phyloP scores from a whole-genome alignment of 805 yeast genomes.

The Sungouiella blattae region DNA sequence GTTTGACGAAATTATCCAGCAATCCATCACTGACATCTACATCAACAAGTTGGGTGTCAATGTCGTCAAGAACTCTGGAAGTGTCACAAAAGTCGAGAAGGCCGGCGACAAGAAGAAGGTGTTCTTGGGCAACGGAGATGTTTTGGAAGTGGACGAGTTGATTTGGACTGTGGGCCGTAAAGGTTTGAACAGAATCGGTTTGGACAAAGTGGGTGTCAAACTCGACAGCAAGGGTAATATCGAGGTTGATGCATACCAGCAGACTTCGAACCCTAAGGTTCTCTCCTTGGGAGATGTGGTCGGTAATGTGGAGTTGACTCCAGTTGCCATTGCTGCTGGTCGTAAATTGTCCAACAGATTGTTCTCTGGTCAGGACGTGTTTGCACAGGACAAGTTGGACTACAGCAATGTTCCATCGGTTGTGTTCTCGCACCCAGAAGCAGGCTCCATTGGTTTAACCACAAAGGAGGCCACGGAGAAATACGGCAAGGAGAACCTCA shows the following conservation, averaged over 20 bases:
- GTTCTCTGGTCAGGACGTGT: slow-evolving; percentile 71
- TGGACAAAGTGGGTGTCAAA: slow-evolving; percentile 73
- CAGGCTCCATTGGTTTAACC: slow-evolving; percentile 86
- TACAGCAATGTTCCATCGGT: slow-evolving; percentile 87
- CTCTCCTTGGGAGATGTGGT: slow-evolving; percentile 93
- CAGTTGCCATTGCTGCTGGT: slow-evolving; percentile 98
- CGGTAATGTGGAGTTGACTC: slow-evolving; percentile 91
- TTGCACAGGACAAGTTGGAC: slow-evolving; percentile 75
- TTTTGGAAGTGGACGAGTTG: slow-evolving; percentile 64
- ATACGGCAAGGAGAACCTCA: slow-evolving; percentile 77
- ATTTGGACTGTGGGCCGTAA: slow-evolving; percentile 95
- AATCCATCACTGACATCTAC: slow-evolving; percentile 76
- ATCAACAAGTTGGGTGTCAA: slow-evolving; percentile 71
- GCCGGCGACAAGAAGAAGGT: slow-evolving; percentile 36
- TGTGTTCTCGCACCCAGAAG: slow-evolving; percentile 98
- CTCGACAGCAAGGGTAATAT: slow-evolving; percentile 59
- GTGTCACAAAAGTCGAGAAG: slow-evolving; percentile 37
- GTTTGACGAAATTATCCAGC: slow-evolving; percentile 79
- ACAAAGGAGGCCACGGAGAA: slow-evolving; percentile 73
- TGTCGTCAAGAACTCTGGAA: slow-evolving; percentile 63
- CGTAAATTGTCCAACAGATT: slow-evolving; percentile 88
- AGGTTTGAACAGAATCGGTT: slow-evolving; percentile 68
- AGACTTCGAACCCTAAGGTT: slow-evolving; percentile 65
- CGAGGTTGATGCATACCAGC: slow-evolving; percentile 83
- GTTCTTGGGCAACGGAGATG: slow-evolving; percentile 33